Conservation (phyloP, 495 filamentous ascomycete genomes). For the Aspergillus haitiensis region DNA sequence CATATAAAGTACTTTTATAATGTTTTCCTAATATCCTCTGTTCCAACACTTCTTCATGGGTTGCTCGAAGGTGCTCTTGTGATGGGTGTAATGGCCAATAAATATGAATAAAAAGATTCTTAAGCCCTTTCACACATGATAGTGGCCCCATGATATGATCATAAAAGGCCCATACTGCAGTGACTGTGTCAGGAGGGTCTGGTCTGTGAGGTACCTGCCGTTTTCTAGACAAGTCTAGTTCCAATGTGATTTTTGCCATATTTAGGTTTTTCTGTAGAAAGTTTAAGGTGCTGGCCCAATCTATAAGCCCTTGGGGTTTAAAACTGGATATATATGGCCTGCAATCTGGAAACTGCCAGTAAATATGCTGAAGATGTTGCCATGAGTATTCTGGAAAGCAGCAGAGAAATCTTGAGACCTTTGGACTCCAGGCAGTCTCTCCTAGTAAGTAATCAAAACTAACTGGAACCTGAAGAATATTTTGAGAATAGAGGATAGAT, state of each 20-base stretch:
- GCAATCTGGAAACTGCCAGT: background rate
- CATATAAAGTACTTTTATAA: background rate
- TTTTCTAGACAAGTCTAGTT: background rate
- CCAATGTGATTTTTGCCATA: slow-evolving; percentile 6
- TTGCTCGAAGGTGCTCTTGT: background rate
- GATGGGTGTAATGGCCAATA: background rate
- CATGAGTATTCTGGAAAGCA: slow-evolving; percentile 5
- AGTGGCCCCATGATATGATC: slow-evolving; percentile 2
- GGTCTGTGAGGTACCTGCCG: too few species aligned
- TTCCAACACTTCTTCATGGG: background rate
- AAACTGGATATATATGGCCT: too few species aligned
- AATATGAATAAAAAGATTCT: slow-evolving; percentile 12
- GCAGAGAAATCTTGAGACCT: slow-evolving; percentile 2
- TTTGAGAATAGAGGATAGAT: slow-evolving; percentile 4
- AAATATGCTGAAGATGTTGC: slow-evolving; percentile 3
- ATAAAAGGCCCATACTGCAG: background rate
- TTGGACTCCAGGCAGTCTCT: background rate
- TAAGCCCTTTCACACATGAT: background rate
- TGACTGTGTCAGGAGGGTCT: background rate
- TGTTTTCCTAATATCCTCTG: background rate
- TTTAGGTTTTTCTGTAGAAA: background rate
- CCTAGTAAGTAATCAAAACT: background rate
- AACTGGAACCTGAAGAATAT: slow-evolving; percentile 4
- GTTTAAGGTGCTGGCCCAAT: slow-evolving; percentile 7
- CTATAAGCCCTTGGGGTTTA: background rate